Evolutionary conservation across 2,329 filamentous ascomycete species (phyloP).

Genomic region (Fusarium sp.): DNA sequence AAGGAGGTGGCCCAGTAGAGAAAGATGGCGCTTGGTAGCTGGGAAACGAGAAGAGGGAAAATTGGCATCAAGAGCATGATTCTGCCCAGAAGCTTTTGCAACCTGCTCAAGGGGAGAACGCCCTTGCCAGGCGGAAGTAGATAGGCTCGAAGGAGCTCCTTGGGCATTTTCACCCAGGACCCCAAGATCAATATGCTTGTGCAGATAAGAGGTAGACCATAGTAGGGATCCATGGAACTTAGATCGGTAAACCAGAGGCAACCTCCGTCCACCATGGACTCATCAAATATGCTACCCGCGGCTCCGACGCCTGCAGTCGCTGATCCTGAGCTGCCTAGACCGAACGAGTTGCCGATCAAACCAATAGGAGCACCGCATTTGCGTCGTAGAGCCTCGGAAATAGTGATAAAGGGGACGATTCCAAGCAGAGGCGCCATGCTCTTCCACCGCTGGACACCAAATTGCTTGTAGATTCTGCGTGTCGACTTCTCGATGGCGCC

Average conservation of each 20-base stretch:
- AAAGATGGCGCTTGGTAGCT: constrained; percentile 53
- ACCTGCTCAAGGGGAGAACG: constrained; percentile 33
- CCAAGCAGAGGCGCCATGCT: constrained; percentile 51
- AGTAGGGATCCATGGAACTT: constrained; percentile 60
- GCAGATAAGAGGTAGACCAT: constrained; percentile 56
- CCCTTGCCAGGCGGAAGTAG: constrained; percentile 35
- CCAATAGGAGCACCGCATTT: constrained; percentile 50
- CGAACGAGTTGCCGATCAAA: constrained; percentile 47
- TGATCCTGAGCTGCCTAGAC: constrained; percentile 38
- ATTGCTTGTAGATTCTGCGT: constrained; percentile 49
- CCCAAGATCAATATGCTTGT: constrained; percentile 44
- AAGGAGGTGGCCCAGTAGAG: constrained; percentile 54
- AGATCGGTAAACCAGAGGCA: constrained; percentile 66
- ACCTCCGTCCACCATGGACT: constrained; percentile 59
- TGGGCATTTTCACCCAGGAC: constrained; percentile 45
- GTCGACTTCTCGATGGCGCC: constrained; percentile 44
- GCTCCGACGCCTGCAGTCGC: constrained; percentile 39
- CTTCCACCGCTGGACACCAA: constrained; percentile 60
- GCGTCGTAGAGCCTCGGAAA: constrained; percentile 61
- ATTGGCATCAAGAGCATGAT: constrained; percentile 47
- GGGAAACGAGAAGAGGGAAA: constrained; percentile 47
- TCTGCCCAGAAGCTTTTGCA: constrained; percentile 45
- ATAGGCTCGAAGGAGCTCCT: constrained; percentile 42
- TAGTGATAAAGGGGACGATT: constrained; percentile 60
- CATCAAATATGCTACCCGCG: constrained; percentile 46